Percentiles rank a stretch among this genome's conserved stretches.
Evolutionary conservation across 2,329 filamentous ascomycete species (phyloP).

Genomic region (Alternaria sp.): DNA sequence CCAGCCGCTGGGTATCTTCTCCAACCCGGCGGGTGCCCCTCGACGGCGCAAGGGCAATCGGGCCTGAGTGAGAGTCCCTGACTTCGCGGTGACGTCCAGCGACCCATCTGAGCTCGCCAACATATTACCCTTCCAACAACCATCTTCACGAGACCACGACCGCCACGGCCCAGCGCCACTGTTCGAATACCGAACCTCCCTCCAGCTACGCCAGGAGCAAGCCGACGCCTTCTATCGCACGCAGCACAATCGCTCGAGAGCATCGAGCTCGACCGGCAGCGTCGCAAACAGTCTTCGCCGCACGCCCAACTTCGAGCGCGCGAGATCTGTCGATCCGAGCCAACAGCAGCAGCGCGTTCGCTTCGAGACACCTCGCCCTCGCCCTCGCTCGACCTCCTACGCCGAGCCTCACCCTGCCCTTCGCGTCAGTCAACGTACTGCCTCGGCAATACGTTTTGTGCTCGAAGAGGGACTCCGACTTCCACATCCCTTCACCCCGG

Average conservation of each 20-base stretch:
- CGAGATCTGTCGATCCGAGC: slow-evolving; percentile 54
- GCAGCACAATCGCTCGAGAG: slow-evolving; percentile 52
- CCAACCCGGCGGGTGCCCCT: slow-evolving; percentile 28
- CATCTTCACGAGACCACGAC: slow-evolving; percentile 47
- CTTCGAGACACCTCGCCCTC: slow-evolving; percentile 41
- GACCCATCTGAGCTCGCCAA: slow-evolving; percentile 32
- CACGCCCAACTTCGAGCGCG: slow-evolving; percentile 57
- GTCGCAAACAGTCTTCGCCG: slow-evolving; percentile 59
- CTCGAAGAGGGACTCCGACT: slow-evolving; percentile 88
- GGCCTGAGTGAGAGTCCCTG: slow-evolving; percentile 13
- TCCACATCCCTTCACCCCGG: slow-evolving; percentile 81
- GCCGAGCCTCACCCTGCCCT: slow-evolving; percentile 61
- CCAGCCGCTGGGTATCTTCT: slow-evolving; percentile 23
- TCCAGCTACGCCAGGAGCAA: slow-evolving; percentile 54
- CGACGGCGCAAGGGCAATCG: slow-evolving; percentile 27
- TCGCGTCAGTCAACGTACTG: slow-evolving; percentile 82
- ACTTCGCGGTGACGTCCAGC: slow-evolving; percentile 39
- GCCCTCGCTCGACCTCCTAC: slow-evolving; percentile 38
- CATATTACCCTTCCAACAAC: slow-evolving; percentile 33
- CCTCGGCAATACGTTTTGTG: slow-evolving; percentile 88
- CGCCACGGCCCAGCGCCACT: slow-evolving; percentile 36
- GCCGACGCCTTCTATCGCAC: slow-evolving; percentile 44
- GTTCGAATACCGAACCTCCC: slow-evolving; percentile 42
- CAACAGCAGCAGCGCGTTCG: slow-evolving; percentile 43
- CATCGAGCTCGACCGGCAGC: slow-evolving; percentile 61